phyloP scores from a whole-genome alignment of 202 grass and related monocot species.

The Setaria italica region DNA sequence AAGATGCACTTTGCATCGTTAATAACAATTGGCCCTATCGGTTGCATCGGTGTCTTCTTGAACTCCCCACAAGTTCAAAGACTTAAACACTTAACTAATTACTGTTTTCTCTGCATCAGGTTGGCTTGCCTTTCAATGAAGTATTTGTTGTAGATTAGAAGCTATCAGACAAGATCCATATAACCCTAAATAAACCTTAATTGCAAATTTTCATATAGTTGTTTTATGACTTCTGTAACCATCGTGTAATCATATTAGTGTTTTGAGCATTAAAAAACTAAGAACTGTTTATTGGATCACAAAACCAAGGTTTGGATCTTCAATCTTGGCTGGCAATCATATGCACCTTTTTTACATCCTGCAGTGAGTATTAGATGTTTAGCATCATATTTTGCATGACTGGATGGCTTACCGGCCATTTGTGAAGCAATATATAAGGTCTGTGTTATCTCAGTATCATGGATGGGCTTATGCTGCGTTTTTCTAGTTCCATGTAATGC shows the following conservation, averaged over 20 bases:
- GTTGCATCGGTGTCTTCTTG: neutral
- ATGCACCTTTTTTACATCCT: neutral
- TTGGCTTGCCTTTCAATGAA: neutral
- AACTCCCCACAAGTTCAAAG: neutral
- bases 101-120: slow-evolving; percentile 13
- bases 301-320: neutral
- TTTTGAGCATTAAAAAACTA: neutral
- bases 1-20: neutral
- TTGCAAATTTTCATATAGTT: neutral
- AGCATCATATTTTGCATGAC: neutral
- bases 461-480: neutral
- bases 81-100: neutral
- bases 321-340: neutral
- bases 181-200: neutral
- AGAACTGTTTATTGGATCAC: neutral
- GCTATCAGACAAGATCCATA: neutral
- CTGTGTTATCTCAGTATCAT: neutral
- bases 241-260: neutral
- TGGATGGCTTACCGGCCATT: neutral
- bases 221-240: neutral
- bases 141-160: neutral
- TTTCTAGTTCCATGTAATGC: slow-evolving; percentile 8
- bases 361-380: neutral
- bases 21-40: neutral
- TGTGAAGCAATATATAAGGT: neutral